phyloP scores from a whole-genome alignment of 2,329 filamentous ascomycete genomes.

The Pyricularia grisea region DNA sequence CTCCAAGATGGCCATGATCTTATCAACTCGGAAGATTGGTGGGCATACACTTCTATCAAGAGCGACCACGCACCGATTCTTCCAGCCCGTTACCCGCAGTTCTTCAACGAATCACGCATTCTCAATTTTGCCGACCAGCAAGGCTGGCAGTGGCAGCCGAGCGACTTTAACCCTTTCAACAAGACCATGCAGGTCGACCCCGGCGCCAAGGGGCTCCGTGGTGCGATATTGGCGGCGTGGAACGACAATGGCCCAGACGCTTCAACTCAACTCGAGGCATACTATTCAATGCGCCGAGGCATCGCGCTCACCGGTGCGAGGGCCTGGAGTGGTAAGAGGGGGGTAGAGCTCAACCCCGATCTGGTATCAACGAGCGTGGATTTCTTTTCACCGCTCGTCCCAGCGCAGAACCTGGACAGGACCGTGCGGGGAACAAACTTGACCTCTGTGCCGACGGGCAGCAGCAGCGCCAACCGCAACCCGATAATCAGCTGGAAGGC shows the following conservation, averaged over 20 bases:
- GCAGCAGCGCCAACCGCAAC: constrained; percentile 27
- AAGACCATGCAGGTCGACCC: neutral
- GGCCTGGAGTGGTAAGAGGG: constrained; percentile 40
- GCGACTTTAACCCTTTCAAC: constrained; percentile 21
- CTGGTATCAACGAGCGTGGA: neutral
- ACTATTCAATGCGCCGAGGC: constrained; percentile 37
- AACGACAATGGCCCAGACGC: constrained; percentile 45
- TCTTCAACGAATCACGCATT: constrained; percentile 31
- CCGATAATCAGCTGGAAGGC: neutral
- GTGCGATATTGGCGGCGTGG: constrained; percentile 40
- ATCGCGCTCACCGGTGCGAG: constrained; percentile 41
- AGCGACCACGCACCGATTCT: constrained; percentile 34
- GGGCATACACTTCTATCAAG: constrained; percentile 36
- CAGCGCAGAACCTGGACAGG: constrained; percentile 40
- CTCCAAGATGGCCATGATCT: constrained; percentile 34
- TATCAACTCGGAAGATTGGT: constrained; percentile 40
- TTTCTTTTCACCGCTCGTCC: constrained; percentile 26
- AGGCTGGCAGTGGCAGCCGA: constrained; percentile 37
- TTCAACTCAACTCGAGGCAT: constrained; percentile 39
- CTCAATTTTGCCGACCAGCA: constrained; percentile 8
- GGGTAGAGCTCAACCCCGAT: constrained; percentile 20
- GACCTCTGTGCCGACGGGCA: constrained; percentile 16
- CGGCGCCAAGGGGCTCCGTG: constrained; percentile 23
- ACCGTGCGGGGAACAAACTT: constrained; percentile 24
- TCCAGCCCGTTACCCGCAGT: constrained; percentile 35